These are phyloP conservation scores for Clavulina sp. DNA, from an alignment of 768 basidiomycete genomes.

Conservation along the genomic window DNA sequence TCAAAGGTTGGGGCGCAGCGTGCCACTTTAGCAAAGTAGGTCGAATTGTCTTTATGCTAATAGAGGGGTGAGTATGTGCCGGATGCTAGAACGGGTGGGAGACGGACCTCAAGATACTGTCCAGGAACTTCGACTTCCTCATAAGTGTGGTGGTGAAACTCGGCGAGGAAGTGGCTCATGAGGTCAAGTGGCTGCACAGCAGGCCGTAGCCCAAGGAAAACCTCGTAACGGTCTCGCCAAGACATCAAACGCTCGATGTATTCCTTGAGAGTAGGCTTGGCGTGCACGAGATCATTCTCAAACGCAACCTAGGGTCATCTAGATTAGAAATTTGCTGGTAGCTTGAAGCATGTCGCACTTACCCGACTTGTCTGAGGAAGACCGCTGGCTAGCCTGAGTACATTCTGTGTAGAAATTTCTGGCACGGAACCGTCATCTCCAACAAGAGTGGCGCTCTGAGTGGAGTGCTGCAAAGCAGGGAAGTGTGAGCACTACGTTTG, in stretches of 20 bases:
- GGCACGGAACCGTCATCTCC: slow-evolving; percentile 22
- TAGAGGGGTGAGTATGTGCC: slow-evolving; percentile 2
- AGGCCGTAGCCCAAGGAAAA: slow-evolving; percentile 62
- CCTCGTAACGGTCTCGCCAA: slow-evolving; percentile 88
- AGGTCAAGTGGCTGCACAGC: slow-evolving; percentile 70
- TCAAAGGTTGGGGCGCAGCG: slow-evolving; percentile 86
- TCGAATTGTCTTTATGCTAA: slow-evolving; percentile 88
- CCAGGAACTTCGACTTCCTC: slow-evolving; percentile 98
- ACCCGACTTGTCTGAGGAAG: slow-evolving; percentile 14
- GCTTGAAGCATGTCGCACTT: not conserved
- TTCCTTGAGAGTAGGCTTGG: slow-evolving; percentile 64
- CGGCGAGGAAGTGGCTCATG: slow-evolving; percentile 82
- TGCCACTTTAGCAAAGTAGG: slow-evolving; percentile 76
- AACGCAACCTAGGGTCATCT: slow-evolving; percentile 48
- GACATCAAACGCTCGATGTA: slow-evolving; percentile 79
- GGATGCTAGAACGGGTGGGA: not conserved
- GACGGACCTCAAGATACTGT: slow-evolving; percentile 80
- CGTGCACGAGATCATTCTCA: slow-evolving; percentile 74
- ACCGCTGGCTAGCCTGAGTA: slow-evolving; percentile 22
- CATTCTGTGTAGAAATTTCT: slow-evolving; percentile 20
- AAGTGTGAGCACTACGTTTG: slow-evolving; percentile 1
- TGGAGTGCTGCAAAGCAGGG: slow-evolving; percentile 20
- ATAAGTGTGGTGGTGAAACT: slow-evolving; percentile 94
- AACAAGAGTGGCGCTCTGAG: slow-evolving; percentile 16
- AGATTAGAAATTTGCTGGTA: not conserved